Evolutionary conservation across 441 rosid genomes (phyloP), one percentile per base, ranked within the genome.

Genomic region (Eutrema salsugineum): DNA sequence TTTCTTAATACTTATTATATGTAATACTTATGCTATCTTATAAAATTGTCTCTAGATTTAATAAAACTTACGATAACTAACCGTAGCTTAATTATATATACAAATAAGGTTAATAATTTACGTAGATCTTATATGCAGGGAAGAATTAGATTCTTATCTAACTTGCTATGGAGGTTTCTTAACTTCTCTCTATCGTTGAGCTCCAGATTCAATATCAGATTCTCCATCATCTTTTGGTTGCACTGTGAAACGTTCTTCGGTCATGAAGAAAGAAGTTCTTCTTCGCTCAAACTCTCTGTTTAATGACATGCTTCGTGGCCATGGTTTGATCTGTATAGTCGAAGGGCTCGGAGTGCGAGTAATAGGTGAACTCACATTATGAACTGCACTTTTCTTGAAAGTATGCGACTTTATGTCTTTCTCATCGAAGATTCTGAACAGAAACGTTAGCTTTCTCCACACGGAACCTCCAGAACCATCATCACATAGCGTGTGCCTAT

Each of bases 391-490:
- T 8, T 36, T 36, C 32, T 47, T 75, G 64, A 68, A 75, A 28
- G 33, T 36, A 38, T 62, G 79, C 4, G 74, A 61, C 15, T 36
- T 62, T 11, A 14, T n/a, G 44, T 75, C 78, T 54, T 75, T 75
- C 58, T 53, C 70, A 47, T 68, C 57, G 2, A 75, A 75, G 53
- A 28, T 27, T 75, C 59, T 68, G 30, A 62, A 53, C 70, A 75
- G 68, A 44, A 20, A n/a, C 59, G 3, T 68, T 47, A 68, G 38
- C 35, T 62, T 75, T 50, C 65, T 68, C 70, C 59, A 75, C 28
- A 47, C 1, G 40, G 73, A 61, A 54, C 15, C 20, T 44, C 32
- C 46, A 8, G 70, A 63, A 7, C 54, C 24, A 53, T 62, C 24
- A 53, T 19, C 48, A 20, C 36, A 47, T 27, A 53, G 44, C 2